Conservation (phyloP, 1,284 basidiomycete genomes). For the Phlebopus sp. region DNA sequence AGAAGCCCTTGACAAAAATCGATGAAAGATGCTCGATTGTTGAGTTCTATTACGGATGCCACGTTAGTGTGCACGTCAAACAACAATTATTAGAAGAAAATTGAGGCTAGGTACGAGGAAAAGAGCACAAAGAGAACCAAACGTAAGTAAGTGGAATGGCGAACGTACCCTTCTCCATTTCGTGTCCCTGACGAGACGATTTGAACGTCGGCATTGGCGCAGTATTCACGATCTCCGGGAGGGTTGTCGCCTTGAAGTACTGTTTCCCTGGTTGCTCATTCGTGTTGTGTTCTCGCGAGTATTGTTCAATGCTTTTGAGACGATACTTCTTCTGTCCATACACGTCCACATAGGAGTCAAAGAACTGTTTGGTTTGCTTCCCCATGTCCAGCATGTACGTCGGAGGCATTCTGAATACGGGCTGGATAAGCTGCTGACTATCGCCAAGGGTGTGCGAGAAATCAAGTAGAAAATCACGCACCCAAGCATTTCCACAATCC, state of each 20-base stretch:
- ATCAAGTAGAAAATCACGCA: conserved; percentile 38
- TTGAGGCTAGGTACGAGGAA: too few species aligned
- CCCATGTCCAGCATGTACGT: conserved; percentile 93
- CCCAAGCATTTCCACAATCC: conserved; percentile 99
- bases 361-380: conserved; percentile 95
- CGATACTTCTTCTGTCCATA: conserved; percentile 88
- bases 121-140: conserved; percentile 9
- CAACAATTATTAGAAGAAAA: not conserved
- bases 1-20: conserved; percentile 96
- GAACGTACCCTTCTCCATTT: conserved; percentile 84
- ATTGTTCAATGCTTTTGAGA: conserved; percentile 92
- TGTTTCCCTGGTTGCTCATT: conserved; percentile 98
- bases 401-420: conserved; percentile 70
- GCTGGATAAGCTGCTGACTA: conserved; percentile 4
- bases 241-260: conserved; percentile 93
- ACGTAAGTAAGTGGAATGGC: conserved; percentile 6
- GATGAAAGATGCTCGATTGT: conserved; percentile 91
- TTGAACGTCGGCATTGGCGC: conserved; percentile 86
- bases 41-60: conserved; percentile 64
- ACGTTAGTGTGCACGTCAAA: conserved; percentile 1
- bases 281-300: conserved; percentile 90
- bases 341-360: conserved; percentile 78
- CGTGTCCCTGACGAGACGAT: conserved; percentile 75
- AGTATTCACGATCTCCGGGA: conserved; percentile 95
- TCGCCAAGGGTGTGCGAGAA: conserved; percentile 3